Percentiles rank a stretch among this genome's conserved stretches.
Conservation (phyloP, 495 filamentous ascomycete species). For the Cenococcum geophilum region DNA sequence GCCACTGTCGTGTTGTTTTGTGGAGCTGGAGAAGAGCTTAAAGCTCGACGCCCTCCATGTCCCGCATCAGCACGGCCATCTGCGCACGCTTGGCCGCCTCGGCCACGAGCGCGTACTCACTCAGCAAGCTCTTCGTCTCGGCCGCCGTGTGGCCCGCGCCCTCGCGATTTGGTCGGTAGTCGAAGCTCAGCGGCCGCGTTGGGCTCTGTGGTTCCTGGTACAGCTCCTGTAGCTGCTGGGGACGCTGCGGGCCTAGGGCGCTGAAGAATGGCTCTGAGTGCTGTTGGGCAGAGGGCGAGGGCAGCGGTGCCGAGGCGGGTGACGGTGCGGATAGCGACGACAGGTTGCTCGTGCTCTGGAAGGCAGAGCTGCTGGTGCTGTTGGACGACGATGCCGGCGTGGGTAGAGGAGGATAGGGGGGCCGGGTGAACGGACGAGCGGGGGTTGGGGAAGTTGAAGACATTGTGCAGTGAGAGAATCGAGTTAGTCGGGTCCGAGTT, state of each 20-base stretch:
- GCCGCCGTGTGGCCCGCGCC: constrained; percentile 36
- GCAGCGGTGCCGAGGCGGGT: constrained; percentile 34
- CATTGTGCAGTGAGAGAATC: constrained; percentile 5
- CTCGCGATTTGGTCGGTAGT: constrained; percentile 19
- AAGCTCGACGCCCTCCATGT: constrained; percentile 63
- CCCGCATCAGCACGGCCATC: constrained; percentile 77
- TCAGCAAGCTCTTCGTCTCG: constrained; percentile 56
- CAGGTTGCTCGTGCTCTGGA: constrained; percentile 34
- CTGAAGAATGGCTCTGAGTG: constrained; percentile 29
- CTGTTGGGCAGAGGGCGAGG: constrained; percentile 32
- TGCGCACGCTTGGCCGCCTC: constrained; percentile 92
- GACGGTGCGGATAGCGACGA: constrained; percentile 28
- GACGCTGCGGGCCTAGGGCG: constrained; percentile 18
- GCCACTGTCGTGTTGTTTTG: too few species aligned
- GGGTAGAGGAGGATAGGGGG: constrained; percentile 21
- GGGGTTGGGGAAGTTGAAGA: constrained; percentile 10
- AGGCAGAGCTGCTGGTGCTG: constrained; percentile 27
- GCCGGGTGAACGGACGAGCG: constrained; percentile 14
- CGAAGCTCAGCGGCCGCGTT: constrained; percentile 3
- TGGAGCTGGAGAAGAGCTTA: constrained; percentile 32
- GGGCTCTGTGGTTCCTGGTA: constrained; percentile 10
- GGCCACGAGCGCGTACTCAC: constrained; percentile 81
- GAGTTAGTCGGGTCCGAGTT: too few species aligned
- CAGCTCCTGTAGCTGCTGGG: constrained; percentile 14
- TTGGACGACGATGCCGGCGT: constrained; percentile 3